Percentiles rank a stretch among this genome's conserved stretches.
phyloP scores from a whole-genome alignment of 441 rosid genomes.

The Euphorbia celastroides region DNA sequence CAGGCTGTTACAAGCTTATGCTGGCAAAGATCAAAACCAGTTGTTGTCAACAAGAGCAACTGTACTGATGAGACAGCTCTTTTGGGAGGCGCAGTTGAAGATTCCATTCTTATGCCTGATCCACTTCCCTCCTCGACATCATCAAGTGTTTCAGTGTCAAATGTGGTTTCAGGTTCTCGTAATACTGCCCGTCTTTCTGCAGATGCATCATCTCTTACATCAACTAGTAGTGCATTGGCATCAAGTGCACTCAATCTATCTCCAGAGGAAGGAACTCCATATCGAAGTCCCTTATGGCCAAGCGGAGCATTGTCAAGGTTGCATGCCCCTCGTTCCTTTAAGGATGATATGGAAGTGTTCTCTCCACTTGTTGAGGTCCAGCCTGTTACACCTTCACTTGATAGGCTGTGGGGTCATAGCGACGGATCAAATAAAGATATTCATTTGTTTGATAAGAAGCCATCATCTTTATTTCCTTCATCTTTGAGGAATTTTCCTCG shows the following conservation, averaged over 20 bases:
- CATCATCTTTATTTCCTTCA: slow-evolving; percentile 64
- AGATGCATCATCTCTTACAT: slow-evolving; percentile 33
- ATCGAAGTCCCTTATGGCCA: slow-evolving; percentile 51
- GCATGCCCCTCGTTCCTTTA: slow-evolving; percentile 70
- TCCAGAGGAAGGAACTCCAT: slow-evolving; percentile 65
- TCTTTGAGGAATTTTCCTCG: slow-evolving; percentile 60
- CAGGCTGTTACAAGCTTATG: slow-evolving; percentile 94
- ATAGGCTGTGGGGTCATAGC: slow-evolving; percentile 63
- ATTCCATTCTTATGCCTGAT: slow-evolving; percentile 91
- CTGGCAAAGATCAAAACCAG: slow-evolving; percentile 97
- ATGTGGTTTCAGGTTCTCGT: slow-evolving; percentile 44
- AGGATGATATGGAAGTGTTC: slow-evolving; percentile 93
- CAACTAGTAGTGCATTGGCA: slow-evolving; percentile 31
- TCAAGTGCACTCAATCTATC: slow-evolving; percentile 33
- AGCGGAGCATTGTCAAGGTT: slow-evolving; percentile 65
- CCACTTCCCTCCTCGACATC: slow-evolving; percentile 84
- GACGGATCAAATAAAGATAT: slow-evolving; percentile 53
- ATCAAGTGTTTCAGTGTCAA: slow-evolving; percentile 43
- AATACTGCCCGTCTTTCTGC: slow-evolving; percentile 26
- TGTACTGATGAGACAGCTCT: slow-evolving; percentile 84
- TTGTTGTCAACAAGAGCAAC: slow-evolving; percentile 64
- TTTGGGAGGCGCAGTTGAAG: slow-evolving; percentile 80
- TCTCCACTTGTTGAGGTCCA: slow-evolving; percentile 83
- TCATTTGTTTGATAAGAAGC: slow-evolving; percentile 52
- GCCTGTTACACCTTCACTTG: slow-evolving; percentile 74